phyloP scores from a whole-genome alignment of 192 early-diverging fungal species.

The Podila clonocystis region DNA sequence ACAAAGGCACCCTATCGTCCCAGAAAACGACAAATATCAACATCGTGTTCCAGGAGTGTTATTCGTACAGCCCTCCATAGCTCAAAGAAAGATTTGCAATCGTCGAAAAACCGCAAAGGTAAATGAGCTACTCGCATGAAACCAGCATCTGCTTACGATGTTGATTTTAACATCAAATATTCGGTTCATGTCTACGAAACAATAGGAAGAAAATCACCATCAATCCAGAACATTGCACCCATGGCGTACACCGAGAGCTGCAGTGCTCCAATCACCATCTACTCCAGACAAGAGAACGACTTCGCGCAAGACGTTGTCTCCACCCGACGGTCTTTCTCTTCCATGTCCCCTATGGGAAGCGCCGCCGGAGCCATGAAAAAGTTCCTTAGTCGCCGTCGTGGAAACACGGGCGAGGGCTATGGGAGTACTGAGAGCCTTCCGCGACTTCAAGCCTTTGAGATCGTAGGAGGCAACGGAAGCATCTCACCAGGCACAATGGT shows the following conservation, averaged over 20 bases:
- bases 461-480: not conserved
- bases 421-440: not conserved
- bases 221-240: not conserved
- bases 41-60: too few species aligned
- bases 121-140: too few species aligned
- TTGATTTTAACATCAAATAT: too few species aligned
- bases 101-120: too few species aligned
- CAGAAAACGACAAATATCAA: too few species aligned
- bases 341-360: not conserved
- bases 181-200: not conserved
- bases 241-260: not conserved
- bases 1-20: too few species aligned
- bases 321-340: not conserved
- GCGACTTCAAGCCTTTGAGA: not conserved
- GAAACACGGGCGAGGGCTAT: not conserved
- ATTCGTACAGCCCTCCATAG: too few species aligned
- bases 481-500: not conserved
- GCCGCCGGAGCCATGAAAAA: not conserved
- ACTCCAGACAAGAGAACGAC: not conserved
- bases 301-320: not conserved
- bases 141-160: too few species aligned
- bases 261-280: not conserved
- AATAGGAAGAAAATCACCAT: not conserved
- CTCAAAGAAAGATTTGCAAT: too few species aligned
- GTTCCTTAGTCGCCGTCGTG: not conserved